Evolutionary conservation across 345 rosid species (phyloP).

Genomic region (Aquilaria malaccensis): DNA sequence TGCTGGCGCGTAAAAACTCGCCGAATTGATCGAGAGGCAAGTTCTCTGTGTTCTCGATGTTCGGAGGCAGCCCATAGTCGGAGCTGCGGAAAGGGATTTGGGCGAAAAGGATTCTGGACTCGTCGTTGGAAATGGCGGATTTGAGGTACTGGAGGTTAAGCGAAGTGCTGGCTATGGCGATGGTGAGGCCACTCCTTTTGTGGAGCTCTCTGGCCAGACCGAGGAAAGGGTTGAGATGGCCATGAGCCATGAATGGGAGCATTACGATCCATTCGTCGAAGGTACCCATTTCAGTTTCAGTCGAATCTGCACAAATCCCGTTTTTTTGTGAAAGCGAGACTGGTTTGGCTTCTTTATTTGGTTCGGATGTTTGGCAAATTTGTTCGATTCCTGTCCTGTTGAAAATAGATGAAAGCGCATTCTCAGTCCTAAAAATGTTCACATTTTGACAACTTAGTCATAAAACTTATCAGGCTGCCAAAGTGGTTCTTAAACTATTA

Average conservation of each 20-base stretch:
- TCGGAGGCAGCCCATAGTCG: constrained; percentile 36
- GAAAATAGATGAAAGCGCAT: no score
- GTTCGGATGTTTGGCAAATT: no score
- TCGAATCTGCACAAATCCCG: no score
- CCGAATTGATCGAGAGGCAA: constrained; percentile 20
- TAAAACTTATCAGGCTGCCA: no score
- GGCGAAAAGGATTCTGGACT: constrained; percentile 13
- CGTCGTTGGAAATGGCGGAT: constrained; percentile 15
- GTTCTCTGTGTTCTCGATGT: constrained; percentile 34
- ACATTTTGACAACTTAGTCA: no score
- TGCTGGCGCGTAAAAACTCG: constrained; percentile 11
- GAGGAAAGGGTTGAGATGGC: constrained; percentile 53
- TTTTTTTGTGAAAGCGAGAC: no score
- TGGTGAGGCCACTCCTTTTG: constrained; percentile 18
- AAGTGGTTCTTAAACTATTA: no score
- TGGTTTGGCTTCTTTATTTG: no score
- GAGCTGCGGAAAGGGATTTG: constrained; percentile 29
- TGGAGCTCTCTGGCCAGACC: constrained; percentile 31
- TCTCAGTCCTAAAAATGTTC: no score
- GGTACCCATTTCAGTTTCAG: constrained; percentile 7
- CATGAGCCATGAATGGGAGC: constrained; percentile 46
- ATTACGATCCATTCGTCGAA: constrained; percentile 15
- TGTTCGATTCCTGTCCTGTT: no score
- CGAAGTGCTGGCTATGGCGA: constrained; percentile 40
- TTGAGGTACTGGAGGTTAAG: constrained; percentile 30